phyloP scores from a whole-genome alignment of 23 red algal species.

The Gracilaria caudata region DNA sequence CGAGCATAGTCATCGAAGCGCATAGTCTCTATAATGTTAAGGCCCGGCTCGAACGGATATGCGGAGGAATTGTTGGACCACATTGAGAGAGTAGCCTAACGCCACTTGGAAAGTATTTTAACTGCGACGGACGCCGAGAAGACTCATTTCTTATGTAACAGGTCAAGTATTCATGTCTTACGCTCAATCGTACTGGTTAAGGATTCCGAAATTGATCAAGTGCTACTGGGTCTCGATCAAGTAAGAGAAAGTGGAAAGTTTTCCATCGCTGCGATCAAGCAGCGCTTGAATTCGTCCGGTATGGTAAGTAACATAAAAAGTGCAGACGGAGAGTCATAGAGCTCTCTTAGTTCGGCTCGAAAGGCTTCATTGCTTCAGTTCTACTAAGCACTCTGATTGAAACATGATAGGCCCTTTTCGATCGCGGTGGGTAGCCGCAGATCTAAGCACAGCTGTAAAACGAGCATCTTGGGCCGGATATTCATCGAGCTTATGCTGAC shows the following conservation, averaged over 20 bases:
- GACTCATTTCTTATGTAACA: slow-evolving; percentile 76
- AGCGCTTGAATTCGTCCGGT: slow-evolving; percentile 43
- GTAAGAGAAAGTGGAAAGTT: slow-evolving; percentile 65
- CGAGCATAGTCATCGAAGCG: slow-evolving; percentile 56
- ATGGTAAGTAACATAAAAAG: slow-evolving; percentile 69
- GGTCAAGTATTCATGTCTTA: slow-evolving; percentile 72
- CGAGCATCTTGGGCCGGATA: too few relatives aligned
- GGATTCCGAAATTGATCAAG: slow-evolving; percentile 67
- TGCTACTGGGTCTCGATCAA: slow-evolving; percentile 81
- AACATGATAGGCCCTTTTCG: too few relatives aligned
- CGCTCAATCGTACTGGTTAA: slow-evolving; percentile 78
- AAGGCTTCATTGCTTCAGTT: too few relatives aligned
- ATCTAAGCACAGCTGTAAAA: too few relatives aligned
- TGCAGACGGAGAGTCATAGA: slow-evolving; percentile 51
- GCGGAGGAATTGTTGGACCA: slow-evolving; percentile 66
- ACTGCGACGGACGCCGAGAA: slow-evolving; percentile 72
- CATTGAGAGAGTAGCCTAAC: slow-evolving; percentile 54
- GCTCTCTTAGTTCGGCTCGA: too few relatives aligned
- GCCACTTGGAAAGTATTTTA: slow-evolving; percentile 87
- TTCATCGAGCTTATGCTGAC: too few relatives aligned
- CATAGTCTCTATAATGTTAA: slow-evolving; percentile 67
- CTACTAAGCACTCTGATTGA: too few relatives aligned
- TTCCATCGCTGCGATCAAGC: slow-evolving; percentile 40
- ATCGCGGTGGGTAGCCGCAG: too few relatives aligned
- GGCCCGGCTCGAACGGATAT: slow-evolving; percentile 56